Percentiles rank a stretch among this genome's conserved stretches.
Conservation (phyloP, 495 filamentous ascomycete species). For the Barbatosphaeria neglecta region DNA sequence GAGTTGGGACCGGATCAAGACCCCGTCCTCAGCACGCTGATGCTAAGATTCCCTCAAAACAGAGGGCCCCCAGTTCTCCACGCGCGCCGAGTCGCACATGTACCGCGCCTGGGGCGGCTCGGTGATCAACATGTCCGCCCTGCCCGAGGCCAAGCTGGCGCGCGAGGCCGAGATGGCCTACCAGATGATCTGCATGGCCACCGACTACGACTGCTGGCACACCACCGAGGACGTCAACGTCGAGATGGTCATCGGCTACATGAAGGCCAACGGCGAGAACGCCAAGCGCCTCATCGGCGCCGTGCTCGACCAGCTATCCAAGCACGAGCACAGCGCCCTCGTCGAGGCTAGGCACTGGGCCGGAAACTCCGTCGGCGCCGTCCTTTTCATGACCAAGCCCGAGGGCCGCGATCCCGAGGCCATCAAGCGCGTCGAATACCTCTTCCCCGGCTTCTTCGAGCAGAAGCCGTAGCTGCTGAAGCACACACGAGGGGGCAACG, state of each 20-base stretch:
- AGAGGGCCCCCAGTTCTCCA: slow-evolving; percentile 95
- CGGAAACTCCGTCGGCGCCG: slow-evolving; percentile 47
- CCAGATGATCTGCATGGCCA: slow-evolving; percentile 98
- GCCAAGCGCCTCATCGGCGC: slow-evolving; percentile 75
- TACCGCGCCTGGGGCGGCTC: slow-evolving; percentile 86
- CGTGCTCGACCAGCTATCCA: slow-evolving; percentile 72
- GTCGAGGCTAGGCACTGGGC: slow-evolving; percentile 68
- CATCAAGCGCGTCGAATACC: slow-evolving; percentile 57
- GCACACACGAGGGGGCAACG: no score
- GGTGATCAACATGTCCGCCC: slow-evolving; percentile 93
- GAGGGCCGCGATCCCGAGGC: slow-evolving; percentile 51
- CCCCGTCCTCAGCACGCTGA: no score
- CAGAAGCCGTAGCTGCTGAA: no score
- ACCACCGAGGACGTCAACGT: slow-evolving; percentile 69
- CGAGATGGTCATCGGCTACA: slow-evolving; percentile 93
- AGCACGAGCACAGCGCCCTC: slow-evolving; percentile 61
- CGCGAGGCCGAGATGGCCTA: slow-evolving; percentile 93
- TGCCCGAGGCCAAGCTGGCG: slow-evolving; percentile 95
- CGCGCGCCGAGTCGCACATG: slow-evolving; percentile 87
- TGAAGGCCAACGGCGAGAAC: slow-evolving; percentile 83
- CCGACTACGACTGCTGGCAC: slow-evolving; percentile 98
- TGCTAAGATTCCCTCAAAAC: not conserved
- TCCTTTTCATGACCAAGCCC: slow-evolving; percentile 64
- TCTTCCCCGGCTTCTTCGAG: slow-evolving; percentile 57
- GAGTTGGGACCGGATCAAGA: no score